Evolutionary conservation across 2,329 filamentous ascomycete genomes (phyloP).

Genomic region (Apiospora hydei): DNA sequence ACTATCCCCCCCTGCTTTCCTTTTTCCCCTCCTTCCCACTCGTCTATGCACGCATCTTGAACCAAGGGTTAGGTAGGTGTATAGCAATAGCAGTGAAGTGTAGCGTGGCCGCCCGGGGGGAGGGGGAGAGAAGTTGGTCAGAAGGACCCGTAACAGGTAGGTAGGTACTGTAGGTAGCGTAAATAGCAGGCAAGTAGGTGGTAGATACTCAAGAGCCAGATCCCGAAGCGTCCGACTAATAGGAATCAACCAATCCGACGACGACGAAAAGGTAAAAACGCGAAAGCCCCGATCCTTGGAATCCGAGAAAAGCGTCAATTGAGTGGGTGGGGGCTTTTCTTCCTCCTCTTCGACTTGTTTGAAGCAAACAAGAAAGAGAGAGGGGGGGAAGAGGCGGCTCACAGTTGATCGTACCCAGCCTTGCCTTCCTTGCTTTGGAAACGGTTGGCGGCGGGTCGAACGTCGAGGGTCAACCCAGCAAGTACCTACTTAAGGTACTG

Average conservation of each 20-base stretch:
- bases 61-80: slow-evolving; percentile 7
- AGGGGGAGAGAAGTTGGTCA: neutral
- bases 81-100: neutral
- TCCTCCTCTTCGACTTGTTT: neutral
- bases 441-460: slow-evolving; percentile 11
- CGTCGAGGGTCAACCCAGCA: neutral
- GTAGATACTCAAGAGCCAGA: neutral
- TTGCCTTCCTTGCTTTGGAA: slow-evolving; percentile 8
- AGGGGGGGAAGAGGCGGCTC: neutral
- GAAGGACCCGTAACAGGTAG: neutral
- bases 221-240: neutral
- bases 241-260: neutral
- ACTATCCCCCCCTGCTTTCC: neutral
- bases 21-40: neutral
- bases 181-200: too few species aligned
- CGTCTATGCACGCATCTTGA: neutral
- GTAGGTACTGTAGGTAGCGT: too few species aligned
- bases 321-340: neutral
- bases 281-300: neutral
- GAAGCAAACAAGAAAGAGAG: neutral
- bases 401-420: neutral
- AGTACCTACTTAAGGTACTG: neutral
- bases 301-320: neutral
- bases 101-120: neutral
- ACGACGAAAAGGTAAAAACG: neutral